These are phyloP conservation scores for Coniochaeta ligniaria DNA, from an alignment of 2,329 filamentous ascomycete species.

Conservation along the genomic window DNA sequence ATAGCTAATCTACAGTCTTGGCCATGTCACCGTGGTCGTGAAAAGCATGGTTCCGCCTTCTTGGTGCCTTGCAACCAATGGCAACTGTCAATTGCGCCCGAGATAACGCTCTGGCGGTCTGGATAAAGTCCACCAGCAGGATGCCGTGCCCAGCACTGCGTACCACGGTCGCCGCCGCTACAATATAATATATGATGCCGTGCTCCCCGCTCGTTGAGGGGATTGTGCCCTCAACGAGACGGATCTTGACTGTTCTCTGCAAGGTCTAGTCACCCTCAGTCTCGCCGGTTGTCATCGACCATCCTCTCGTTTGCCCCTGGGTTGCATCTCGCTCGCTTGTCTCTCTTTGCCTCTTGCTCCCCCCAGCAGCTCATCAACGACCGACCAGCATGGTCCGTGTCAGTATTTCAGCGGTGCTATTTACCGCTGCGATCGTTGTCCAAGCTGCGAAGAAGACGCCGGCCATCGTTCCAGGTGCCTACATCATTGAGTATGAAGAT, in stretches of 20 bases:
- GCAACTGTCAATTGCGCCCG: not conserved
- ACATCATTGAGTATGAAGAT: constrained; percentile 47
- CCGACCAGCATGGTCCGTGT: constrained; percentile 26
- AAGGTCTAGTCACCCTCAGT: not conserved
- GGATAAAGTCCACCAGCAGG: not conserved
- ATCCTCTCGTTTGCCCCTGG: not conserved
- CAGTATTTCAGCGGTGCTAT: constrained; percentile 24
- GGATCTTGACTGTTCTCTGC: not conserved
- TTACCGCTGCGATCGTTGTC: constrained; percentile 24
- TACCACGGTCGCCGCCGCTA: not conserved
- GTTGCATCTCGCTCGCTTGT: not conserved
- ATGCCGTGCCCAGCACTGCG: not conserved
- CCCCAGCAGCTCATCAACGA: not conserved
- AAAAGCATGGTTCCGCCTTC: not conserved
- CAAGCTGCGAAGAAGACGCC: constrained; percentile 15
- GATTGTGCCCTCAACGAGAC: not conserved
- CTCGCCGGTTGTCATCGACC: not conserved
- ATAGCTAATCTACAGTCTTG: not conserved
- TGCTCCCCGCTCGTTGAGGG: not conserved
- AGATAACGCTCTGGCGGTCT: not conserved
- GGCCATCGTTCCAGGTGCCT: constrained; percentile 34
- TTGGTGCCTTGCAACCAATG: not conserved
- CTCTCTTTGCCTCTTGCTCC: not conserved
- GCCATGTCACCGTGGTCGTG: not conserved
- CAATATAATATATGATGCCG: not conserved